These are phyloP conservation scores for Arctostaphylos glauca DNA, from an alignment of 148 eudicot species.

Conservation along the genomic window DNA sequence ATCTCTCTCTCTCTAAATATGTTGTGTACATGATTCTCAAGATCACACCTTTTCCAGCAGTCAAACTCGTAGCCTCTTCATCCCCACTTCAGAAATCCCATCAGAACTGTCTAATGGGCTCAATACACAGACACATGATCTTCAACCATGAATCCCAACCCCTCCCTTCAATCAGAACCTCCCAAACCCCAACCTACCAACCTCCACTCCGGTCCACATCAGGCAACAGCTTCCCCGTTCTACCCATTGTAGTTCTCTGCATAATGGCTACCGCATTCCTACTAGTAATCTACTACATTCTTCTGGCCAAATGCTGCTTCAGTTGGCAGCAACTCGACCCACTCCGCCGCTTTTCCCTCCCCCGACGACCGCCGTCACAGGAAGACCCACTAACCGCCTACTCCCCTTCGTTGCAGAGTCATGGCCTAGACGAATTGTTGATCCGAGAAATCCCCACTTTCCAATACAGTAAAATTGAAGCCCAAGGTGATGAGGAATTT, in stretches of 20 bases:
- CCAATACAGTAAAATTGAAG: constrained; percentile 37
- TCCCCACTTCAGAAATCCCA: not conserved
- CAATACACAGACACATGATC: not conserved
- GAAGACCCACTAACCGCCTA: constrained; percentile 37
- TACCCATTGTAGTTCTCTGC: constrained; percentile 55
- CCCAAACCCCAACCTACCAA: constrained; percentile 15
- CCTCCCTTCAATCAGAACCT: constrained; percentile 27
- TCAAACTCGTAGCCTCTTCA: not conserved
- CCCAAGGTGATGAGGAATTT: constrained; percentile 25
- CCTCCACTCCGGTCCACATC: constrained; percentile 32
- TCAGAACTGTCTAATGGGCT: not conserved
- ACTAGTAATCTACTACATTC: constrained; percentile 62
- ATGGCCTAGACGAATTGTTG: constrained; percentile 65
- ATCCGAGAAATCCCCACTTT: constrained; percentile 67
- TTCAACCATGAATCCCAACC: constrained; percentile 13
- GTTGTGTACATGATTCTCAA: not conserved
- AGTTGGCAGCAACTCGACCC: constrained; percentile 57
- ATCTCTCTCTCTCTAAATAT: not conserved
- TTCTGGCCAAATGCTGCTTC: constrained; percentile 69
- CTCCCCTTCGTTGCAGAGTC: constrained; percentile 47
- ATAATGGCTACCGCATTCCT: constrained; percentile 54
- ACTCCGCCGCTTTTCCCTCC: constrained; percentile 42
- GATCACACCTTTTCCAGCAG: not conserved
- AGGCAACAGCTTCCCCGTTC: constrained; percentile 42
- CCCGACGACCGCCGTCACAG: constrained; percentile 9